Evolutionary conservation across 768 basidiomycete species (phyloP).

Genomic region (Rhodotorula paludigena): DNA sequence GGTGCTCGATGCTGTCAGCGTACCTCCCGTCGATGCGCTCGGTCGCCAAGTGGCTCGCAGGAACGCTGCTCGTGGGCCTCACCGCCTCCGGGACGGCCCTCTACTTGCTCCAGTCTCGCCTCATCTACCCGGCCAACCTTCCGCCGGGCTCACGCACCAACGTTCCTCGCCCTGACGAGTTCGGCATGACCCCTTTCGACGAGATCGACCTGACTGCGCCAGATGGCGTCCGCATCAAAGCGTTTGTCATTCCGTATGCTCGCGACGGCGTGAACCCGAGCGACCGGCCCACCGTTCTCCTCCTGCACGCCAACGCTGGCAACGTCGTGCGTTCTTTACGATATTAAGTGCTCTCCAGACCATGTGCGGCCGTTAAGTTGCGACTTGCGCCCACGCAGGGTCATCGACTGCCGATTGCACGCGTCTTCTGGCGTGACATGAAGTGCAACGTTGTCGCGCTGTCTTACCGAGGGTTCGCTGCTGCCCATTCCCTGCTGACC

Average conservation of each 20-base stretch:
- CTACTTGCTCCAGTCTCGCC: slow-evolving; percentile 77
- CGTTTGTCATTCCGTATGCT: slow-evolving; percentile 69
- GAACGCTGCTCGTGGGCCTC: background rate
- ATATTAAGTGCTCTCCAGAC: background rate
- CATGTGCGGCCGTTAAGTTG: too few species aligned
- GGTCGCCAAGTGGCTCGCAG: slow-evolving; percentile 8
- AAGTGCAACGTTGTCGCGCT: slow-evolving; percentile 91
- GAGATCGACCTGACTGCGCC: slow-evolving; percentile 66
- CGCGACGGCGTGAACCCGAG: slow-evolving; percentile 49
- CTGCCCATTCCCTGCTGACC: background rate
- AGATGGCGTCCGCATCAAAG: slow-evolving; percentile 66
- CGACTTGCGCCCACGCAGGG: slow-evolving; percentile 50
- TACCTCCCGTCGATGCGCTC: background rate
- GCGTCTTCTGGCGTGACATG: slow-evolving; percentile 72
- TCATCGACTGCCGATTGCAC: slow-evolving; percentile 81
- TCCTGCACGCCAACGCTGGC: slow-evolving; percentile 74
- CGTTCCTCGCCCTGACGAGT: slow-evolving; percentile 66
- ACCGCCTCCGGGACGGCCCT: slow-evolving; percentile 54
- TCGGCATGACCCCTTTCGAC: slow-evolving; percentile 63
- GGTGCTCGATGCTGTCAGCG: background rate
- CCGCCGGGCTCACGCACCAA: slow-evolving; percentile 66
- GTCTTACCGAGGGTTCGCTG: slow-evolving; percentile 77
- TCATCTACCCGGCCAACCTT: slow-evolving; percentile 84
- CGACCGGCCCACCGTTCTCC: slow-evolving; percentile 72
- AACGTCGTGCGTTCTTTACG: slow-evolving; percentile 43